Evolutionary conservation across 352 stramenopile genomes (phyloP), one percentile per base, ranked within the genome.

Genomic region (Aphanomyces astaci): DNA sequence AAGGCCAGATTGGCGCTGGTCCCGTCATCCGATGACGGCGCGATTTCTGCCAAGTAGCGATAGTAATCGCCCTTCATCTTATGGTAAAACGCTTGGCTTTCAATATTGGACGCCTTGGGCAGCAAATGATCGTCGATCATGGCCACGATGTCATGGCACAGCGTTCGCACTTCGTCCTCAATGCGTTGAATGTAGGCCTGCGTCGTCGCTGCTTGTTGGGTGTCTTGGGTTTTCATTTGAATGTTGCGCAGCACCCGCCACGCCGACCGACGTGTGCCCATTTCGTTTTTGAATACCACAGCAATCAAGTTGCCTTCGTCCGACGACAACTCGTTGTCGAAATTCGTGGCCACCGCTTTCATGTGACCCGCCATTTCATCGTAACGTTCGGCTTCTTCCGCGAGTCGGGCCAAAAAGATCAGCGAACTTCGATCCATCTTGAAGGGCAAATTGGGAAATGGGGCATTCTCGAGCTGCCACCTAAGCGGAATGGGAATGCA

Each of bases 301-400:
- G 73, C 49, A 1, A 77, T 36, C 3, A 81, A 54, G 65, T 78
- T 81, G 54, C 73, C 64, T 65, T 80, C 75, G 46, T 80, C 75
- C 24, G n/a, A 62, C 70, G 48, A 81, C 65, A 39, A 63, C 46
- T 28, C 64, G 70, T 64, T 65, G 22, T 74, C 48, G 27, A 49
- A 55, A 55, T 71, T 27, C 7, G 54, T 67, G 24, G 43, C 66
- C 25, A 77, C n/a, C 3, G 56, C 31, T 62, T 68, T 77, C 51
- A 73, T 73, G 70, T 77, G 63, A 32, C 54, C 53, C 31, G 70
- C 59, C 69, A 76, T 76, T 24, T 76, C 72, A 24, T 76, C 66
- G 68, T 73, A 76, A 1, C 65, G 54, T 39, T 71, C 65, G 11
- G 65, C 65, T 27, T 71, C 56, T 19, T 71, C 65, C 4, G 65